phyloP scores from a whole-genome alignment of 148 eudicot genomes.

The Rhododendron kiyosumense region DNA sequence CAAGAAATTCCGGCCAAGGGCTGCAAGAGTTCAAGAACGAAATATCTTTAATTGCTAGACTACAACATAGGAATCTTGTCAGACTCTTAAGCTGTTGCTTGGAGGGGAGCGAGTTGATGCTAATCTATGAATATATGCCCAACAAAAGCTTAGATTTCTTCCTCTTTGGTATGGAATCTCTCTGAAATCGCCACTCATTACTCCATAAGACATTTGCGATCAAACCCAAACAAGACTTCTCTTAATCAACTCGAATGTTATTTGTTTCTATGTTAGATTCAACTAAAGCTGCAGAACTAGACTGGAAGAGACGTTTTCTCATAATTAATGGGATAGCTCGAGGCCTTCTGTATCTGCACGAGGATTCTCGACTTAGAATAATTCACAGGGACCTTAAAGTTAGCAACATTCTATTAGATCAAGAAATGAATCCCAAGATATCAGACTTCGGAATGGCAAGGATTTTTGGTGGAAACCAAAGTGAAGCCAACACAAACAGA shows the following conservation, averaged over 20 bases:
- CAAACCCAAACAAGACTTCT: too few species aligned
- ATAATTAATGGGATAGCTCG: conserved; percentile 11
- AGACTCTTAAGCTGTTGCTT: conserved; percentile 32
- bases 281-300: conserved; percentile 9
- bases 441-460: conserved; percentile 13
- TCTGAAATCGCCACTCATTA: not conserved
- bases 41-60: conserved; percentile 28
- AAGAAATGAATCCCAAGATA: not conserved
- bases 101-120: conserved; percentile 20
- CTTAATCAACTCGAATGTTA: not conserved
- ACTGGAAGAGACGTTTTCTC: conserved; percentile 7
- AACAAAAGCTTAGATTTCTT: conserved; percentile 35
- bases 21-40: conserved; percentile 31
- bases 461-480: conserved; percentile 9
- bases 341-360: conserved; percentile 7
- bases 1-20: conserved; percentile 33
- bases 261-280: conserved; percentile 10
- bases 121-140: conserved; percentile 36
- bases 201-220: not conserved
- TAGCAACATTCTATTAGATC: not conserved
- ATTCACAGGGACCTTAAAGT: conserved; percentile 12
- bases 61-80: conserved; percentile 39
- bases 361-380: conserved; percentile 17
- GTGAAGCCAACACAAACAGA: conserved; percentile 7
- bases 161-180: not conserved